Percentiles rank a stretch among this genome's conserved stretches.
These are phyloP conservation scores for Carex sylvatica DNA, from an alignment of 202 grass and related monocot genomes.

Conservation along the genomic window DNA sequence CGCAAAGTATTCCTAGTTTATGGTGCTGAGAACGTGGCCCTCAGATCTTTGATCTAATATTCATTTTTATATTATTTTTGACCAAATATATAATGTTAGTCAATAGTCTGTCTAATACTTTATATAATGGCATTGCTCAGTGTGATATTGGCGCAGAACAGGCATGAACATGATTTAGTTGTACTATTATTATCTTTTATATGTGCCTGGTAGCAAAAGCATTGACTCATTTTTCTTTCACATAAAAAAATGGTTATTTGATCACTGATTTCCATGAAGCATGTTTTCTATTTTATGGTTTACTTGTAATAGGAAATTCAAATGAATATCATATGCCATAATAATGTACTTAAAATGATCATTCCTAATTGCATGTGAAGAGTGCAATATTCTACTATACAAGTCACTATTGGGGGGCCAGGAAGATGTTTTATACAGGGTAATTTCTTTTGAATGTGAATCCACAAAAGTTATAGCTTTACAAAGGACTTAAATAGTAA, in stretches of 20 bases:
- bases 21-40: slow-evolving; percentile 9
- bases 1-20: not conserved
- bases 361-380: not conserved
- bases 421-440: not conserved
- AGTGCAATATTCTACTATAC: not conserved
- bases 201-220: not conserved
- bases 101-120: slow-evolving; percentile 8
- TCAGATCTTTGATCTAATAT: slow-evolving; percentile 12
- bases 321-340: not conserved
- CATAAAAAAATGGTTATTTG: slow-evolving; percentile 9
- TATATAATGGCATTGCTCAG: not conserved
- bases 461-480: not conserved
- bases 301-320: not conserved
- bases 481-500: not conserved
- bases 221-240: not conserved
- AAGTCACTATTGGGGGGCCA: not conserved
- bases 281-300: not conserved
- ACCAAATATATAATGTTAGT: not conserved
- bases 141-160: not conserved
- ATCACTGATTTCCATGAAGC: not conserved
- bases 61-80: not conserved
- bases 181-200: not conserved
- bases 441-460: not conserved
- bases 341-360: not conserved
- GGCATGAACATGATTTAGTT: not conserved